Evolutionary conservation across 345 rosid species (phyloP).

Genomic region (Dimocarpus longan): DNA sequence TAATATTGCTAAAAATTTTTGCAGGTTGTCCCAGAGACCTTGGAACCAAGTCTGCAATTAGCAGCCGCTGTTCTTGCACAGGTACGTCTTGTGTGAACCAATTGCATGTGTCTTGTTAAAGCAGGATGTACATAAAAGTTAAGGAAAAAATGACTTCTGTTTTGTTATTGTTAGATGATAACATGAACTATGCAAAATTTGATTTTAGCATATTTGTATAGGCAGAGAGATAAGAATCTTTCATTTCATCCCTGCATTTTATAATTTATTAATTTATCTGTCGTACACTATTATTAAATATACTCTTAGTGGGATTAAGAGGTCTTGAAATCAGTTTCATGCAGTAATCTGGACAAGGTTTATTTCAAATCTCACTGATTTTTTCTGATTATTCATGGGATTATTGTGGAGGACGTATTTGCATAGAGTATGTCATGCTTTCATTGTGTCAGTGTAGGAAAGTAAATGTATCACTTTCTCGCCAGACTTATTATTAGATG

Average conservation of each 20-base stretch:
- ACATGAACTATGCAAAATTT: not conserved
- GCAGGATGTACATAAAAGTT: not conserved
- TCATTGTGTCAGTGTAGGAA: not conserved
- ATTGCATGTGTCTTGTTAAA: not conserved
- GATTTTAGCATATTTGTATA: not conserved
- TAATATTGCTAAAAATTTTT: conserved; percentile 18
- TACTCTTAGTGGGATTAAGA: not conserved
- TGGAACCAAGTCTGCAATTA: conserved; percentile 98
- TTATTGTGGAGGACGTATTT: not conserved
- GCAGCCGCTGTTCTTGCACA: conserved; percentile 99
- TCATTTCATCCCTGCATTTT: not conserved
- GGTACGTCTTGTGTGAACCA: conserved; percentile 39
- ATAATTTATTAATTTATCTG: not conserved
- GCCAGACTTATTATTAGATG: no score
- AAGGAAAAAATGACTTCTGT: conserved; percentile 10
- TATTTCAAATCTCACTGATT: not conserved
- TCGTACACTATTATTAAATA: not conserved
- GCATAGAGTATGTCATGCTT: not conserved
- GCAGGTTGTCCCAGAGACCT: conserved; percentile 98
- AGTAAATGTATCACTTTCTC: not conserved
- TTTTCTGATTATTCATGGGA: not conserved
- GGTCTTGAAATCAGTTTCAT: not conserved
- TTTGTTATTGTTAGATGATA: conserved; percentile 6
- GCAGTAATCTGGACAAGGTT: not conserved
- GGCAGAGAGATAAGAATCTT: not conserved